These are phyloP conservation scores for Umbelopsis ramanniana DNA, from an alignment of 192 early-diverging fungal genomes.

Conservation along the genomic window DNA sequence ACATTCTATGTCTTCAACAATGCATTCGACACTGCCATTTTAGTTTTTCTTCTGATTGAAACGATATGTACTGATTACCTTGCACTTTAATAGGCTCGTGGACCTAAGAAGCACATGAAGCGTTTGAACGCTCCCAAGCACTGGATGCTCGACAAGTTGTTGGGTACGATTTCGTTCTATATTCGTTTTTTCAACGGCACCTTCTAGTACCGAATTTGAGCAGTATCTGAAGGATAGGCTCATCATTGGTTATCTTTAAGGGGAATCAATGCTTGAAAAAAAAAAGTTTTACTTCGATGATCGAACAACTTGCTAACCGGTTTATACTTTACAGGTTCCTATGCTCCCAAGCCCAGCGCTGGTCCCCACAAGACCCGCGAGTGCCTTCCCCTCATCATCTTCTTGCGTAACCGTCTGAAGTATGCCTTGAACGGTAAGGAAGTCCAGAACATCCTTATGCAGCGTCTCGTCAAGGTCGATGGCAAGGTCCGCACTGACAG, in stretches of 20 bases:
- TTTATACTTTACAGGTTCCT: constrained; percentile 30
- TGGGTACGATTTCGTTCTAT: constrained; percentile 66
- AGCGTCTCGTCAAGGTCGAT: constrained; percentile 99
- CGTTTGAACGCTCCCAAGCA: constrained; percentile 98
- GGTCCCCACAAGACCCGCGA: constrained; percentile 99
- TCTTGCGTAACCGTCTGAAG: constrained; percentile 99
- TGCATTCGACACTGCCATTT: background rate
- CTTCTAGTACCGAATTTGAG: too few species aligned
- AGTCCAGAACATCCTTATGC: constrained; percentile 95
- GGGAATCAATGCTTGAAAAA: background rate
- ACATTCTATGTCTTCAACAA: background rate
- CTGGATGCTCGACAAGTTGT: constrained; percentile 99
- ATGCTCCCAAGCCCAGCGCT: constrained; percentile 91
- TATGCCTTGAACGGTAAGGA: constrained; percentile 99
- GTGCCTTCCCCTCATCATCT: constrained; percentile 96
- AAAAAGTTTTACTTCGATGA: background rate
- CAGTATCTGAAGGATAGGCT: background rate
- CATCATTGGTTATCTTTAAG: background rate
- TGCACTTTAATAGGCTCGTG: constrained; percentile 71
- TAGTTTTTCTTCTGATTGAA: background rate
- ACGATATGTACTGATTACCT: background rate
- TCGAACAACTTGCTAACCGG: background rate
- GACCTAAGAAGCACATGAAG: constrained; percentile 99
- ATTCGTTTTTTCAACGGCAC: constrained; percentile 11
- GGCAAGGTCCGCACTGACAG: constrained; percentile 96